phyloP scores from a whole-genome alignment of 768 basidiomycete genomes.

The Trametes cingulata region DNA sequence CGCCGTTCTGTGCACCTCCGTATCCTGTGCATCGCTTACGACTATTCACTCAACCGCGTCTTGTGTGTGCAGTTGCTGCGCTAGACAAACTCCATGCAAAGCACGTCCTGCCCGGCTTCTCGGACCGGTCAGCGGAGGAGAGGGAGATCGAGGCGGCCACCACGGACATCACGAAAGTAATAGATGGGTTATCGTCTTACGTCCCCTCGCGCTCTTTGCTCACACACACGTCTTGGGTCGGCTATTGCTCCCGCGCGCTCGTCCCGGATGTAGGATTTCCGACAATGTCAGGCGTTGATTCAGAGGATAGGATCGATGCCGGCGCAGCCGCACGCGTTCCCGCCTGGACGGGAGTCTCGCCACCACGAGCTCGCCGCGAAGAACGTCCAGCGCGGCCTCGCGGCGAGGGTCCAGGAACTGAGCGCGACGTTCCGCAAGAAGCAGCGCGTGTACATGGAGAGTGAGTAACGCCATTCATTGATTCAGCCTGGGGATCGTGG shows the following conservation, averaged over 20 bases:
- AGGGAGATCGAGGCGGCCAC: constrained; percentile 88
- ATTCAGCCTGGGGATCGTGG: not conserved
- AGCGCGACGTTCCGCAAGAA: constrained; percentile 94
- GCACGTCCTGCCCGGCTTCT: constrained; percentile 93
- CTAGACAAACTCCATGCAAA: constrained; percentile 97
- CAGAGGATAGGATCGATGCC: constrained; percentile 66
- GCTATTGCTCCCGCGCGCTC: not conserved
- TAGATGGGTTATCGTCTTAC: constrained; percentile 20
- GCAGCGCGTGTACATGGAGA: constrained; percentile 97
- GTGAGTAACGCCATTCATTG: constrained; percentile 52
- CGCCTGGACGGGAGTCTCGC: constrained; percentile 49
- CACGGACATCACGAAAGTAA: constrained; percentile 83
- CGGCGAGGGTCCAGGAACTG: constrained; percentile 93
- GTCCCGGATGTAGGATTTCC: constrained; percentile 36
- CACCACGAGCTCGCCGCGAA: constrained; percentile 71
- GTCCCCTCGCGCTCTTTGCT: not conserved
- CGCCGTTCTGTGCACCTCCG: not conserved
- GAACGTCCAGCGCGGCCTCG: constrained; percentile 94
- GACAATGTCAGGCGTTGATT: constrained; percentile 55
- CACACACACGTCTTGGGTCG: not conserved
- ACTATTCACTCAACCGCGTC: constrained; percentile 13
- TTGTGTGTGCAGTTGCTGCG: constrained; percentile 57
- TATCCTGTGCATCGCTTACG: constrained; percentile 9
- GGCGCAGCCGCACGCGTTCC: constrained; percentile 55
- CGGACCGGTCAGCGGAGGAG: constrained; percentile 93